A percentile compares a stretch with the other conserved stretches of the same genome.
phyloP scores from a whole-genome alignment of 257 asterid species.

The Primulina tabacum region DNA sequence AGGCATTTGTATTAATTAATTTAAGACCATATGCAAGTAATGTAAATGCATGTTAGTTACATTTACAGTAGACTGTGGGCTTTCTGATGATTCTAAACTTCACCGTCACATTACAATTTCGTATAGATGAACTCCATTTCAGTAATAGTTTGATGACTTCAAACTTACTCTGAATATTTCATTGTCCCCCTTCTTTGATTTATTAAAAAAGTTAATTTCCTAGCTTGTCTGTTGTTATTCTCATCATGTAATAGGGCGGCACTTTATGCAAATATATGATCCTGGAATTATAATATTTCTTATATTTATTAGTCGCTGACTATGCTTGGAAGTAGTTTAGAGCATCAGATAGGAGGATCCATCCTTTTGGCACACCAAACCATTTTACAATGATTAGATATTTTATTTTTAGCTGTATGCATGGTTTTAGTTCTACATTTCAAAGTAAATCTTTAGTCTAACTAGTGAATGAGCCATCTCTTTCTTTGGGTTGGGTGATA shows the following conservation, averaged over 20 bases:
- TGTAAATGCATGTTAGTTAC: background rate
- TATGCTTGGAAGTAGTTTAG: constrained; percentile 1
- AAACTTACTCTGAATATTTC: background rate
- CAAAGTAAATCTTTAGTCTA: constrained; percentile 6
- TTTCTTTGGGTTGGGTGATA: constrained; percentile 26
- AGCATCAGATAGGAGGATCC: constrained; percentile 3
- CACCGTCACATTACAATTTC: background rate
- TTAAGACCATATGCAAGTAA: background rate
- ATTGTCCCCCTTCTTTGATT: background rate
- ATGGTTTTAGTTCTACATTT: constrained; percentile 2
- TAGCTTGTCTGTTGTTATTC: constrained; percentile 1
- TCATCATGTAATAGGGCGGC: background rate
- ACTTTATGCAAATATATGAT: background rate
- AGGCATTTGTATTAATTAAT: too few species aligned
- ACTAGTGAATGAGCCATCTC: constrained; percentile 9
- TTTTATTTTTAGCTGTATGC: background rate
- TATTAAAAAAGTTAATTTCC: background rate
- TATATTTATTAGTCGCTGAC: constrained; percentile 12
- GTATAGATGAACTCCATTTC: background rate
- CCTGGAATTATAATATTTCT: background rate
- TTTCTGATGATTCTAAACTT: constrained; percentile 3
- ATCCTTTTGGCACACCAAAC: background rate
- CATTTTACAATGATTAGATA: background rate
- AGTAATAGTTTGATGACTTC: background rate
- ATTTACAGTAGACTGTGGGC: background rate